A percentile compares a stretch with the other conserved stretches of the same genome.
Conservation (phyloP, 352 stramenopile genomes). For the Phytophthora hibernalis region DNA sequence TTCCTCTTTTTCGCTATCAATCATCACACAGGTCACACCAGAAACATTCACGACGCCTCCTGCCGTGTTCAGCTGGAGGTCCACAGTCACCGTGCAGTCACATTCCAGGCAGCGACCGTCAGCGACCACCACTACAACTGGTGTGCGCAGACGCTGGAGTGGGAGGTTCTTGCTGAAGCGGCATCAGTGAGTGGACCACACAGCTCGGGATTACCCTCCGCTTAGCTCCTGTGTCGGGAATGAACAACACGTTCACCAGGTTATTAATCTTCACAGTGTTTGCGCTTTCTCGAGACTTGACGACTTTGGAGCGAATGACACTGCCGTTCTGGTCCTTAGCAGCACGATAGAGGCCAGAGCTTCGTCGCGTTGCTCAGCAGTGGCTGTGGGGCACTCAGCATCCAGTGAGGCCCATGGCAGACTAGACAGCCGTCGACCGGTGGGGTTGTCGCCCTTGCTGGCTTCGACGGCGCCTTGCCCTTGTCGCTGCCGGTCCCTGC, state of each 20-base stretch:
- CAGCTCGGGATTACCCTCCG: conserved; percentile 1
- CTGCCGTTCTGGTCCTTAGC: neutral
- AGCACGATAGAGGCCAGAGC: neutral
- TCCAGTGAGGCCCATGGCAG: no score
- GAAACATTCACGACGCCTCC: conserved; percentile 6
- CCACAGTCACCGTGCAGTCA: neutral
- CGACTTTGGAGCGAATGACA: neutral
- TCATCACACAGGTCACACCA: conserved; percentile 6
- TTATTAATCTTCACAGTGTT: conserved; percentile 7
- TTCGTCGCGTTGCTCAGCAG: neutral
- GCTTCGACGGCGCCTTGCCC: no score
- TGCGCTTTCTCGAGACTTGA: neutral
- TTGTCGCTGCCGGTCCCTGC: no score
- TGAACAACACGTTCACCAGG: neutral
- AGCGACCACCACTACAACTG: conserved; percentile 1
- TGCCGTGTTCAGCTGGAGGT: conserved; percentile 9
- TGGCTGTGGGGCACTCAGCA: conserved; percentile 4
- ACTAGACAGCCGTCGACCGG: conserved; percentile 6
- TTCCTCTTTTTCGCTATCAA: neutral
- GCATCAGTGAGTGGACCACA: conserved; percentile 6
- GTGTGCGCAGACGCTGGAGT: neutral
- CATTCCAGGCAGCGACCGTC: conserved; percentile 3
- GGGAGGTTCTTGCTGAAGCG: neutral
- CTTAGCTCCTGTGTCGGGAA: conserved; percentile 1
- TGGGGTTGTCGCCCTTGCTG: neutral